These are phyloP conservation scores for Dothideomycetes sp. DNA, from an alignment of 2,329 filamentous ascomycete genomes.

Conservation along the genomic window DNA sequence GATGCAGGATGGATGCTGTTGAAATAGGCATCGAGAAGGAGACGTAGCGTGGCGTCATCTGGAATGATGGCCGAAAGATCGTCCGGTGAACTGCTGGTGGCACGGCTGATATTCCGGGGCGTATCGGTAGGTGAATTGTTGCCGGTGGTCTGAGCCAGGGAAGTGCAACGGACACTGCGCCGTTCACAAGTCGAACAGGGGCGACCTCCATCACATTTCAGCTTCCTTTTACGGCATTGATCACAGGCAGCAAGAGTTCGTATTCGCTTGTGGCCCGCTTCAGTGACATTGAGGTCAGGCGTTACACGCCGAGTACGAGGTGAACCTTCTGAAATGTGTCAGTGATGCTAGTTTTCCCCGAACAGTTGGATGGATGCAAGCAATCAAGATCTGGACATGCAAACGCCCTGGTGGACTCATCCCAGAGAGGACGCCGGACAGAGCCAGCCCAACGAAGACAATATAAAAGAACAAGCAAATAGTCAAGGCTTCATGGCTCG, in stretches of 20 bases:
- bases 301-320: background rate
- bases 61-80: background rate
- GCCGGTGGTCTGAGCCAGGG: background rate
- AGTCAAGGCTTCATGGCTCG: too few species aligned
- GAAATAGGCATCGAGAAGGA: background rate
- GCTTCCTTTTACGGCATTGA: background rate
- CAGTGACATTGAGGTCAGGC: background rate
- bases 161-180: background rate
- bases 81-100: background rate
- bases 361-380: too few species aligned
- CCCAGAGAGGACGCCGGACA: too few species aligned
- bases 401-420: too few species aligned
- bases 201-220: background rate
- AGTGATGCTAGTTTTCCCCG: too few species aligned
- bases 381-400: too few species aligned
- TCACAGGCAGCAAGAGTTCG: background rate
- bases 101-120: too few species aligned
- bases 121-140: background rate
- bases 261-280: background rate
- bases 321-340: background rate
- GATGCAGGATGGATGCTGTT: background rate
- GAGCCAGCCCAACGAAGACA: too few species aligned
- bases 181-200: background rate
- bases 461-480: too few species aligned
- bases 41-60: background rate